Percentiles rank a stretch among this genome's conserved stretches.
Conservation (phyloP, 129 eudicot genomes). For the Escallonia herrerae region DNA sequence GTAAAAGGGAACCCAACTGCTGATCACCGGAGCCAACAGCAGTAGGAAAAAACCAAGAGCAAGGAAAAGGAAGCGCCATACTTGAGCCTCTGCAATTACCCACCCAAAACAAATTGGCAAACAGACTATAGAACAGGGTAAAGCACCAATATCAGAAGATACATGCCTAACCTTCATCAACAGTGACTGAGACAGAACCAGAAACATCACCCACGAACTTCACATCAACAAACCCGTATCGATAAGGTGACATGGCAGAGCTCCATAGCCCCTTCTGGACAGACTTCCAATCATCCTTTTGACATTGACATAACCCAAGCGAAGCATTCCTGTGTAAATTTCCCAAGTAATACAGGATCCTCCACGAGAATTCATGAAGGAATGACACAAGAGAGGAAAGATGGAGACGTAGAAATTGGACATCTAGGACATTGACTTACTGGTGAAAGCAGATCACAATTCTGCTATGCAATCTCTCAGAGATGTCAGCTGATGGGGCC, state of each 20-base stretch:
- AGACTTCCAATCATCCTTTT: conserved; percentile 60
- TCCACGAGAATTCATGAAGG: background rate
- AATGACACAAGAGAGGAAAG: background rate
- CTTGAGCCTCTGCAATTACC: conserved; percentile 54
- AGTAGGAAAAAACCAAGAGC: conserved; percentile 50
- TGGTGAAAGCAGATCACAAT: conserved; percentile 70
- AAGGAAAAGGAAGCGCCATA: conserved; percentile 68
- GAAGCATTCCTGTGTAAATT: conserved; percentile 61
- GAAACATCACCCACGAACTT: conserved; percentile 46
- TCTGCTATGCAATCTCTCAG: conserved; percentile 58
- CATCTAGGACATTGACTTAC: conserved; percentile 23
- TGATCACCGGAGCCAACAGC: conserved; percentile 70
- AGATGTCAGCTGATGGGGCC: conserved; percentile 71
- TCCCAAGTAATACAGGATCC: background rate
- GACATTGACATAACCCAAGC: conserved; percentile 60
- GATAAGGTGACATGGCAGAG: conserved; percentile 69
- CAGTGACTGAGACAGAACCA: conserved; percentile 55
- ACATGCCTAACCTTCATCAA: conserved; percentile 52
- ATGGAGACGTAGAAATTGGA: background rate
- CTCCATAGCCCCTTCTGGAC: conserved; percentile 63
- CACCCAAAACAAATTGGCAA: conserved; percentile 8
- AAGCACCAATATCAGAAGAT: background rate
- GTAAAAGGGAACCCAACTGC: conserved; percentile 91
- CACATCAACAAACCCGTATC: conserved; percentile 60
- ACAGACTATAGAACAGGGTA: background rate